Conservation (phyloP, 352 stramenopile species). For the Phytophthora tubulina region DNA sequence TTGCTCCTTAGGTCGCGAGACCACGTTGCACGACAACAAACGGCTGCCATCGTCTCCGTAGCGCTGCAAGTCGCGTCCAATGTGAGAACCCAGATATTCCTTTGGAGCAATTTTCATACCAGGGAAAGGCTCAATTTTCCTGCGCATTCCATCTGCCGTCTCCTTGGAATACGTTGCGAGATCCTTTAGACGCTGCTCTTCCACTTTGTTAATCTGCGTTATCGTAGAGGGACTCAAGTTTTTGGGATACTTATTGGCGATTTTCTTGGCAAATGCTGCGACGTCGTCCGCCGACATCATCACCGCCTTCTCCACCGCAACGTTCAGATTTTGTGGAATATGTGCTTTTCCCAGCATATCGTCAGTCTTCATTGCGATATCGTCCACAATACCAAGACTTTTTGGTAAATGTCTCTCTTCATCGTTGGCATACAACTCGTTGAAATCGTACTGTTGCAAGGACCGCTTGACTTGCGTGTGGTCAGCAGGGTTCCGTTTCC, state of each 20-base stretch:
- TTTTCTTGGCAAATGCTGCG: background rate
- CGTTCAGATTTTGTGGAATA: background rate
- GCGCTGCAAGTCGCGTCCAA: constrained; percentile 3
- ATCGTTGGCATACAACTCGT: background rate
- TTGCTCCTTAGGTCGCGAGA: constrained; percentile 1
- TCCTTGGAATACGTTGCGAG: constrained; percentile 9
- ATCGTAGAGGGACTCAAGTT: background rate
- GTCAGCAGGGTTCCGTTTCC: too few relatives aligned
- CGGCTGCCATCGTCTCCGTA: background rate
- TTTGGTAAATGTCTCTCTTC: background rate
- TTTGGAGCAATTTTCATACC: background rate
- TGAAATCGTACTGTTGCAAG: background rate
- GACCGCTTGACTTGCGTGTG: background rate
- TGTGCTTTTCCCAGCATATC: background rate
- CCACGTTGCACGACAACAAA: background rate
- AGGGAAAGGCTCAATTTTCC: background rate
- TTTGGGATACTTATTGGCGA: background rate
- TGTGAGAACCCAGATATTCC: constrained; percentile 9
- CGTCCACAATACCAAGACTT: background rate
- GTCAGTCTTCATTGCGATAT: background rate
- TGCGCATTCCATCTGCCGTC: constrained; percentile 4
- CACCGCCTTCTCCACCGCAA: background rate
- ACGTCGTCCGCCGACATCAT: background rate
- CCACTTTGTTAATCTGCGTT: background rate
- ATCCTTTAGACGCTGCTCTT: background rate